Base-by-base conservation (phyloP, 352 stramenopile genomes). In the Globisporangium paddicum region DNA sequence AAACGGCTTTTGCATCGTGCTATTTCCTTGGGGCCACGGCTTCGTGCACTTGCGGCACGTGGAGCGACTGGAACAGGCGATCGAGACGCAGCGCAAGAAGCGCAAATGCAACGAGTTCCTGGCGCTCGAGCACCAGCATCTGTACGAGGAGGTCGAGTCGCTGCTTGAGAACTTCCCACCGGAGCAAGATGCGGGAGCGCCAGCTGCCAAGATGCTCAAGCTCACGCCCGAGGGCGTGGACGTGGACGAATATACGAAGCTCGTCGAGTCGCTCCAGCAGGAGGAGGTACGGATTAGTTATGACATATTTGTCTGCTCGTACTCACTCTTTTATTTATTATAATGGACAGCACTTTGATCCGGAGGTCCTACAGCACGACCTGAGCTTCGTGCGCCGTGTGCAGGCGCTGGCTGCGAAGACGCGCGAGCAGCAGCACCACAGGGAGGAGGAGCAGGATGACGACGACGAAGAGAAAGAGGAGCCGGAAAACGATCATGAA, bases 21-120 rank as follows among this genome's bases (percentile, higher is more conserved):
- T 89, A 41, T 93, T 77, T 61, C 79, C 83, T 7, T 93, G 79
- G 78, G 84, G 81, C 1, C 72, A 91, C 25, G 84, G 79, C 23
- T 90, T 86, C 63, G 64, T 93, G 30, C 79, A 86, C 42, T 51
- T 81, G 21, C 72, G 65, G n/a, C 61, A 79, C 8, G 71, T 92
- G 19, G 65, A 84, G 58, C 73, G 73, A 45, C 63, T 81, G 28
- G 61, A 77, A 1, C 46, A 69, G 34, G 71, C 71, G 19, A 58
- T 79, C 47, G 55, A 62, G 3, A 69, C 67, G 16, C 56, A 79
- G 37, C 58, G 71, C 5, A 73, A 76, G 59, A 87, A 85, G 42
- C 74, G 75, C 59, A 64, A 60, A 28, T 73, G 60, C 50, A 79
- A 77, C 48, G 66, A 84, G 58, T 82, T 82, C 50, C 62, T 86